A percentile compares a stretch with the other conserved stretches of the same genome.
Evolutionary conservation across 345 rosid species (phyloP).

Genomic region (Gossypium mustelinum): DNA sequence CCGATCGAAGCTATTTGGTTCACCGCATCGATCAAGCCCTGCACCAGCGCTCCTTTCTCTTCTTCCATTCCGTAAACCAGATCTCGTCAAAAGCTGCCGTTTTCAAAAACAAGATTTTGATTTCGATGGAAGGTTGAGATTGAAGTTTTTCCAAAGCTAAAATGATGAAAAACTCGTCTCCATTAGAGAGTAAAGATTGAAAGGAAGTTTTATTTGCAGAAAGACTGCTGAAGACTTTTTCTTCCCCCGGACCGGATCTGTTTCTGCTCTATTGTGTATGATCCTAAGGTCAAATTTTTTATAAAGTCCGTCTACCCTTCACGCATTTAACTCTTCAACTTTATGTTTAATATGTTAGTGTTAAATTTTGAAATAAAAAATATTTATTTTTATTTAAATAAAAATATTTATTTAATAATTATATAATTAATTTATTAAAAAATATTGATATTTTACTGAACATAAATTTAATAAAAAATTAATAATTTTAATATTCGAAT

Average conservation of each 20-base stretch:
- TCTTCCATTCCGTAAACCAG: constrained; percentile 43
- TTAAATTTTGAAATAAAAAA: too few species aligned
- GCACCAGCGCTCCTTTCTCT: constrained; percentile 38
- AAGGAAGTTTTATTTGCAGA: not conserved
- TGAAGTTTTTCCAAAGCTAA: not conserved
- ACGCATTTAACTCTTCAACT: too few species aligned
- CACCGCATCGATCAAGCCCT: constrained; percentile 58
- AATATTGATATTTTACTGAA: not conserved
- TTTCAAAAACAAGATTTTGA: not conserved
- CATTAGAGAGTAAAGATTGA: not conserved
- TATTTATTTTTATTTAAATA: too few species aligned
- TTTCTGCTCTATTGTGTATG: too few species aligned
- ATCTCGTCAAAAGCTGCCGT: not conserved
- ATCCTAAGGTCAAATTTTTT: too few species aligned
- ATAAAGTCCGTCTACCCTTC: too few species aligned
- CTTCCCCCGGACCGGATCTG: not conserved
- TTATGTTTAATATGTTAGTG: too few species aligned
- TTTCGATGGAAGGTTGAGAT: not conserved
- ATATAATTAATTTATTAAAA: too few species aligned
- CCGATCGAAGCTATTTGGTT: constrained; percentile 58
- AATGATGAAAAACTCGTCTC: not conserved
- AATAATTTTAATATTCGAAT: too few species aligned
- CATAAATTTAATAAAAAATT: too few species aligned
- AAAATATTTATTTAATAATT: too few species aligned
- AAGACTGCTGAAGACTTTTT: not conserved